Evolutionary conservation across 305 asterid species (phyloP).

Genomic region (Salvia sclarea): DNA sequence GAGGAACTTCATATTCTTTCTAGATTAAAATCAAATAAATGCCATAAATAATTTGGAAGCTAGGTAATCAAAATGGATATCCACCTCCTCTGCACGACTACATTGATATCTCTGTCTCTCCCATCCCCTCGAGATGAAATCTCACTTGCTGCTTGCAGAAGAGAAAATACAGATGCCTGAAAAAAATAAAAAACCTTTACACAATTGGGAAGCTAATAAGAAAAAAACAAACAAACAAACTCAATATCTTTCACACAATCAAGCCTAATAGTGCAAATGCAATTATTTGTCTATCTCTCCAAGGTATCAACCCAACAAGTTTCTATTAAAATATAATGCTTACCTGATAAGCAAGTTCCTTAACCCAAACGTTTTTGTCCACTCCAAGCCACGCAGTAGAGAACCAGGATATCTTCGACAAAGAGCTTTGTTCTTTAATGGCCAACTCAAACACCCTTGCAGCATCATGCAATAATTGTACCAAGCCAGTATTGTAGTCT

Average conservation of each 20-base stretch:
- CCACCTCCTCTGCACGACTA: constrained; percentile 88
- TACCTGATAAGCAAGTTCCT: constrained; percentile 94
- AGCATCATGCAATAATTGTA: constrained; percentile 92
- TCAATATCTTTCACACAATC: constrained; percentile 1
- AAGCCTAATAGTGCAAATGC: constrained; percentile 1
- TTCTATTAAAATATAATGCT: constrained; percentile 15
- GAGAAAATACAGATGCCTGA: constrained; percentile 66
- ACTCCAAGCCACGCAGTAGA: constrained; percentile 90
- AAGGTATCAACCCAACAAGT: constrained; percentile 15
- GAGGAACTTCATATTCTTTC: constrained; percentile 19
- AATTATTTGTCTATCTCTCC: background rate
- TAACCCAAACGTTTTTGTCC: constrained; percentile 84
- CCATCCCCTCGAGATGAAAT: constrained; percentile 92
- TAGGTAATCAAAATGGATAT: constrained; percentile 17
- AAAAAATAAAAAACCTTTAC: no score
- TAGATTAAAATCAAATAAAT: constrained; percentile 18
- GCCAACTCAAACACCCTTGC: constrained; percentile 92
- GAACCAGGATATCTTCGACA: constrained; percentile 79
- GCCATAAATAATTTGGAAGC: constrained; percentile 18
- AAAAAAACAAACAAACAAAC: no score
- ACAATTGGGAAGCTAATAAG: no score
- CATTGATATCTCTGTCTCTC: constrained; percentile 80
- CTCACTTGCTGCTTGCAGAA: constrained; percentile 86
- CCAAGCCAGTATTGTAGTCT: constrained; percentile 66
- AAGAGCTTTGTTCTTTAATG: constrained; percentile 64